A percentile compares a stretch with the other conserved stretches of the same genome.
These are phyloP conservation scores for Euphorbia tirucalli DNA, from an alignment of 345 rosid genomes.

Conservation along the genomic window DNA sequence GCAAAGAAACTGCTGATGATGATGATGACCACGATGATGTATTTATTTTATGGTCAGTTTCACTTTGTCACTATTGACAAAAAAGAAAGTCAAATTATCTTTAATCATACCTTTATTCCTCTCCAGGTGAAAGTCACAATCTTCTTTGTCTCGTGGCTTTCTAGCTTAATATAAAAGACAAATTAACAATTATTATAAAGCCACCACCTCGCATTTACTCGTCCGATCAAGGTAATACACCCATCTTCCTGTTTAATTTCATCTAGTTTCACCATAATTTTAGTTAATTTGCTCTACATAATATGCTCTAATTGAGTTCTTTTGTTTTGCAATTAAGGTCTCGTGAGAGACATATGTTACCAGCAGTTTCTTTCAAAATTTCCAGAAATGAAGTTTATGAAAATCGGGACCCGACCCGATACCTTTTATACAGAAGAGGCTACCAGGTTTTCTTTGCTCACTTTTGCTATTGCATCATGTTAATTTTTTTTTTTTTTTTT, in stretches of 20 bases:
- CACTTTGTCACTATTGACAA: neutral
- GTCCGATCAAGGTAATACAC: no score
- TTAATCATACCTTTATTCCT: slow-evolving; percentile 10
- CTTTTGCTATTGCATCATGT: no score
- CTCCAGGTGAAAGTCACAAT: slow-evolving; percentile 14
- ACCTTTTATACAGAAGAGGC: slow-evolving; percentile 89
- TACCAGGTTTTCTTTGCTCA: slow-evolving; percentile 48
- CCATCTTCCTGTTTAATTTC: no score
- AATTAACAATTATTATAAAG: no score
- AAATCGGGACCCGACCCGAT: slow-evolving; percentile 83
- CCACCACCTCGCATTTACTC: no score
- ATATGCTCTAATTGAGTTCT: neutral
- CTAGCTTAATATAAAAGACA: no score
- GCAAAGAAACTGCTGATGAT: slow-evolving; percentile 5
- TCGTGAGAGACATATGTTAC: slow-evolving; percentile 17
- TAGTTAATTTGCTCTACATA: no score
- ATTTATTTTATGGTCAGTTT: neutral
- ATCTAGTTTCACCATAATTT: no score
- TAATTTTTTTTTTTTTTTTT: no score
- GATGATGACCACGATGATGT: no score
- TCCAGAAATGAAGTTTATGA: slow-evolving; percentile 89
- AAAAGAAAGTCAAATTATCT: neutral
- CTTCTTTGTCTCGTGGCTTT: neutral
- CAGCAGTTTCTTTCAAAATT: neutral
- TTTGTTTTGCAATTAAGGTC: slow-evolving; percentile 12